Conservation (phyloP, 2,329 filamentous ascomycete genomes). For the Aspergillus proliferans region DNA sequence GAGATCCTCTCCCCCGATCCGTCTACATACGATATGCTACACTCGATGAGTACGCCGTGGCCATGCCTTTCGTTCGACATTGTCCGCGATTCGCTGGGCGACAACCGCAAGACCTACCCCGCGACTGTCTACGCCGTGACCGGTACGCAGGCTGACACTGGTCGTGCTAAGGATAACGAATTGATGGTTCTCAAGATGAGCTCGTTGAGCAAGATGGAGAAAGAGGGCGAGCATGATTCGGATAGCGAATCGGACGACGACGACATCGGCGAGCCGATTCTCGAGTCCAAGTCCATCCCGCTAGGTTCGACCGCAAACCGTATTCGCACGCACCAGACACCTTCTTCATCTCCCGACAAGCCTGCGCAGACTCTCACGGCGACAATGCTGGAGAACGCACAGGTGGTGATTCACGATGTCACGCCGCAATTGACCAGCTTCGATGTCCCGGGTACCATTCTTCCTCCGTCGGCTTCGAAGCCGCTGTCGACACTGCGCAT, state of each 20-base stretch:
- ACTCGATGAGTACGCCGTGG: conserved; percentile 90
- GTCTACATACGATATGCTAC: conserved; percentile 96
- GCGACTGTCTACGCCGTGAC: conserved; percentile 92
- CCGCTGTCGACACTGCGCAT: conserved; percentile 80
- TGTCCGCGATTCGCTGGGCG: conserved; percentile 74
- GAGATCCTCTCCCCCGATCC: conserved; percentile 87
- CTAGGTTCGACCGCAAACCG: conserved; percentile 86
- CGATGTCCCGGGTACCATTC: conserved; percentile 74
- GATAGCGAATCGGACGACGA: conserved; percentile 69
- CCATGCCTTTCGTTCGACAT: conserved; percentile 96
- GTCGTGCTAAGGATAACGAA: conserved; percentile 76
- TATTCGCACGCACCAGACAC: conserved; percentile 77
- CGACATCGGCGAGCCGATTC: conserved; percentile 75
- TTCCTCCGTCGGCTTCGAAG: conserved; percentile 79
- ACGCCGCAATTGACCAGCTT: conserved; percentile 84
- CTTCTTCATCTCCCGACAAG: conserved; percentile 56
- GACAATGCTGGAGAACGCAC: conserved; percentile 82
- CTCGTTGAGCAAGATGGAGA: conserved; percentile 80
- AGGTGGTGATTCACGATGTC: conserved; percentile 90
- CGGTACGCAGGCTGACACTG: conserved; percentile 81
- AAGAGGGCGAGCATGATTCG: conserved; percentile 60
- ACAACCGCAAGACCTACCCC: conserved; percentile 86
- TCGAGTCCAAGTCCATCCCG: conserved; percentile 86
- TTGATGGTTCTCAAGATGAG: conserved; percentile 96
- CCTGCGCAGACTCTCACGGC: conserved; percentile 80